Conservation (phyloP, 495 filamentous ascomycete genomes). For the Aspergillus bertholletiae region DNA sequence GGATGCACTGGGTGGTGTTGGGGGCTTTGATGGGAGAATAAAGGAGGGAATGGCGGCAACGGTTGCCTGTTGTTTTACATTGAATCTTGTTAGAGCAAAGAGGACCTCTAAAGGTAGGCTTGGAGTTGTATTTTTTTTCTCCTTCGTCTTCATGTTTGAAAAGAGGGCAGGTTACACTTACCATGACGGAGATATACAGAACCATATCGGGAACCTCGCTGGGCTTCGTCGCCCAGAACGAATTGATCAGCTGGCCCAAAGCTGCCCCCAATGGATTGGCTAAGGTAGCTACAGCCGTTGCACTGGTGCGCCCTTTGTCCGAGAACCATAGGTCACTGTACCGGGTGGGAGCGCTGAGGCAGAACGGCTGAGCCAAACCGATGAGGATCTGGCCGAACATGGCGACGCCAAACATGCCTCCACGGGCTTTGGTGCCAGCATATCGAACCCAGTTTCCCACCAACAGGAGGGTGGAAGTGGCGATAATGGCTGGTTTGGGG, state of each 20-base stretch:
- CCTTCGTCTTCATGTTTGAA: neutral
- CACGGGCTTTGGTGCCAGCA: conserved; percentile 62
- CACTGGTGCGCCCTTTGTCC: conserved; percentile 73
- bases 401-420: conserved; percentile 67
- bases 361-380: conserved; percentile 88
- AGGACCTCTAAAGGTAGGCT: neutral
- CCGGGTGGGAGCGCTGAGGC: conserved; percentile 81
- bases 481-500: conserved; percentile 74
- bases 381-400: conserved; percentile 96
- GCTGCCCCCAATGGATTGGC: conserved; percentile 89
- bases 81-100: neutral
- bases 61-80: conserved; percentile 50
- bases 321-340: conserved; percentile 97
- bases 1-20: conserved; percentile 64
- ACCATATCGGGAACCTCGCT: conserved; percentile 76
- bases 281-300: conserved; percentile 79
- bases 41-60: conserved; percentile 72
- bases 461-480: conserved; percentile 66
- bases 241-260: conserved; percentile 79
- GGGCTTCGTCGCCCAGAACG: conserved; percentile 62
- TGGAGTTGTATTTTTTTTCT: neutral
- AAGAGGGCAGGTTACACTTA: conserved; percentile 38
- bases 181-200: conserved; percentile 81
- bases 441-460: conserved; percentile 93
- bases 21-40: conserved; percentile 77